phyloP scores from a whole-genome alignment of 1,284 basidiomycete species.

The Schizophyllum commune region DNA sequence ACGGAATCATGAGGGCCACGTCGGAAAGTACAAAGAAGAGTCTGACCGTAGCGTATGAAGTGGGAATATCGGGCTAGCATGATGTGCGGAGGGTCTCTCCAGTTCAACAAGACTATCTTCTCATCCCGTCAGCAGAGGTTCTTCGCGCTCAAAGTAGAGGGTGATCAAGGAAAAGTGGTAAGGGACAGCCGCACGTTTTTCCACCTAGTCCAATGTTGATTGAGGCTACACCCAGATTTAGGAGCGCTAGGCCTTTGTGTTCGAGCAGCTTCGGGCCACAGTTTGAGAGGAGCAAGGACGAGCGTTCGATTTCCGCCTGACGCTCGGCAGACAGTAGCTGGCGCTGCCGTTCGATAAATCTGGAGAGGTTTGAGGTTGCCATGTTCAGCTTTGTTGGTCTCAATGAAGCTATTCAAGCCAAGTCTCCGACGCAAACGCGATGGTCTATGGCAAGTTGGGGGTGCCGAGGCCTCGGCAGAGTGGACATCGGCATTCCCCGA shows the following conservation, averaged over 20 bases:
- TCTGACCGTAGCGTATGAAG: constrained; percentile 76
- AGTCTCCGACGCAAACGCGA: no score
- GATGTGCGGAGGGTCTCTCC: constrained; percentile 77
- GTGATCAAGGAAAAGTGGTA: neutral
- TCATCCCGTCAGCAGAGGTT: constrained; percentile 6
- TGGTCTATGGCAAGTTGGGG: no score
- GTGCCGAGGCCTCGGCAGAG: no score
- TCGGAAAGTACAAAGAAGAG: neutral
- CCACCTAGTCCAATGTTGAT: constrained; percentile 82
- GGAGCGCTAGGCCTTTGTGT: constrained; percentile 78
- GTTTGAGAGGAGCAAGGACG: constrained; percentile 74
- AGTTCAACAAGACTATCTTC: constrained; percentile 75
- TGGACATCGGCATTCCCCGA: no score
- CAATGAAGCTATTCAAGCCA: no score
- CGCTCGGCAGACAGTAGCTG: constrained; percentile 66
- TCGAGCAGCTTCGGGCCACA: constrained; percentile 82
- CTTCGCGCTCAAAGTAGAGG: neutral
- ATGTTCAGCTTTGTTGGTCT: neutral
- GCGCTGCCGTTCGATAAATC: constrained; percentile 70
- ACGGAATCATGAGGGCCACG: neutral
- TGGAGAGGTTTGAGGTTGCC: constrained; percentile 24
- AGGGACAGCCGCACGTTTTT: constrained; percentile 62
- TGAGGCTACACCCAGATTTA: constrained; percentile 62
- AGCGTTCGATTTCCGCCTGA: constrained; percentile 77
- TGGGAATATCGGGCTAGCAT: constrained; percentile 64